Conservation (phyloP, 805 yeast genomes). For the Starmerella bacillaris region DNA sequence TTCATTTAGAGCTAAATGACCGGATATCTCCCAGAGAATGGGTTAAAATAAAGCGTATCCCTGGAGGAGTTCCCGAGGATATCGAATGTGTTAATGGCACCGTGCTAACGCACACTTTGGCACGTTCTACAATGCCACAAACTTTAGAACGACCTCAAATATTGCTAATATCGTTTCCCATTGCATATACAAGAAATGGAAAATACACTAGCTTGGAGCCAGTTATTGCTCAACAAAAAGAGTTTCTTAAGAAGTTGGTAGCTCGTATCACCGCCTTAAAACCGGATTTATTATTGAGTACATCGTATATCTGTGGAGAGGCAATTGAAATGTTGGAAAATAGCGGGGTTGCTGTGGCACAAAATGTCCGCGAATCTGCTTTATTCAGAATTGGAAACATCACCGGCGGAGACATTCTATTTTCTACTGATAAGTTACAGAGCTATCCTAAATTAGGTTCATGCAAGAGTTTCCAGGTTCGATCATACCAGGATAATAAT, state of each 20-base stretch:
- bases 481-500: slow-evolving; percentile 37
- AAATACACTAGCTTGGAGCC: slow-evolving; percentile 70
- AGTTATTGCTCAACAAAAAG: slow-evolving; percentile 71
- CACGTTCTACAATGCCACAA: slow-evolving; percentile 61
- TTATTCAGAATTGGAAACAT: slow-evolving; percentile 60
- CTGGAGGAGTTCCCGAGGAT: slow-evolving; percentile 52
- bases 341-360: slow-evolving; percentile 65
- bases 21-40: slow-evolving; percentile 75
- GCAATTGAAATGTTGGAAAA: slow-evolving; percentile 57
- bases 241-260: slow-evolving; percentile 64
- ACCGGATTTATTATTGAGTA: slow-evolving; percentile 65
- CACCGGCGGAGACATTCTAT: slow-evolving; percentile 69
- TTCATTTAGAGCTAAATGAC: slow-evolving; percentile 47
- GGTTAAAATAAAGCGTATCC: slow-evolving; percentile 65
- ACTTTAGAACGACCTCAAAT: slow-evolving; percentile 50
- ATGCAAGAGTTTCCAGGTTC: slow-evolving; percentile 56
- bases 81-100: slow-evolving; percentile 56
- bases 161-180: slow-evolving; percentile 68
- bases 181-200: slow-evolving; percentile 64
- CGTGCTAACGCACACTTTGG: slow-evolving; percentile 67
- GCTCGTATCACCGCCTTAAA: slow-evolving; percentile 55
- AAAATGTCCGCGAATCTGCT: slow-evolving; percentile 64
- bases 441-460: slow-evolving; percentile 53
- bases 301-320: slow-evolving; percentile 63
- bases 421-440: slow-evolving; percentile 71